A percentile compares a stretch with the other conserved stretches of the same genome.
phyloP scores from a whole-genome alignment of 129 eudicot species.

The Smallanthus sonchifolius region DNA sequence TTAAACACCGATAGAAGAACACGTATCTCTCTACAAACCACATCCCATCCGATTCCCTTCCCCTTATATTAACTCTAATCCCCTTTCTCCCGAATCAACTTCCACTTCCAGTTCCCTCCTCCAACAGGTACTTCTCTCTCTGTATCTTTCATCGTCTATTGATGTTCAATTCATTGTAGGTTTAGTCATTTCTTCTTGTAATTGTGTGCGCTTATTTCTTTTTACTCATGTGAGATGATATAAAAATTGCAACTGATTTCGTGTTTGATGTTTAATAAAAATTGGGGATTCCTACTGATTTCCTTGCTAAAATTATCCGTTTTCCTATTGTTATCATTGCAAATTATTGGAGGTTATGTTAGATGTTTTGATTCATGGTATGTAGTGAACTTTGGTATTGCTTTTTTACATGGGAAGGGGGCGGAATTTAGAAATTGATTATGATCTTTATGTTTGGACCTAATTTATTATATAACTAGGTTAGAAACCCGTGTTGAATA shows the following conservation, averaged over 20 bases:
- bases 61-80: not conserved
- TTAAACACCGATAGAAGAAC: constrained; percentile 24
- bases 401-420: not conserved
- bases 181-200: no score
- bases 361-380: not conserved
- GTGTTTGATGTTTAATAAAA: no score
- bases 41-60: not conserved
- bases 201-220: no score
- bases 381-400: not conserved
- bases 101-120: not conserved
- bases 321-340: no score
- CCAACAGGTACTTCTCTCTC: not conserved
- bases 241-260: no score
- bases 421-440: not conserved
- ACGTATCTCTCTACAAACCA: constrained; percentile 25
- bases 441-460: no score
- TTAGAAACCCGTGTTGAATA: no score
- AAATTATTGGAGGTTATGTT: not conserved
- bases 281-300: not conserved
- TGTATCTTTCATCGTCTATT: no score
- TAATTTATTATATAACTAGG: no score
- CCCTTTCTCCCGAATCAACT: not conserved
- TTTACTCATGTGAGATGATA: no score
- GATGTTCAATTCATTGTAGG: no score
- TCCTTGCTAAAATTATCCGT: not conserved